phyloP scores from a whole-genome alignment of 805 yeast species.

The Ogataea nitratoaversa region DNA sequence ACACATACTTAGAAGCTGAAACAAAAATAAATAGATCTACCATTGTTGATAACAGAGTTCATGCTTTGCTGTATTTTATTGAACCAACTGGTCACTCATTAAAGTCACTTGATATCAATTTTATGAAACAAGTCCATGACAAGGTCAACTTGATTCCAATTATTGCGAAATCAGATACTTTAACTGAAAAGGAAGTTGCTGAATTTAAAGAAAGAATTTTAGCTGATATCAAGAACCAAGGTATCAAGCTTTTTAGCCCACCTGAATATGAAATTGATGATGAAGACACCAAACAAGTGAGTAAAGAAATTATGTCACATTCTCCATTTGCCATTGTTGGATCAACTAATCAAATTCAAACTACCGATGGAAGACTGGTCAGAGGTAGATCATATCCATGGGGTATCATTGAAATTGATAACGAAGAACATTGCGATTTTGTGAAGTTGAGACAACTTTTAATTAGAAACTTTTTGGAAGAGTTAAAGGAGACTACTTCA shows the following conservation, averaged over 20 bases:
- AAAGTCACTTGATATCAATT: slow-evolving; percentile 81
- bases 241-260: slow-evolving; percentile 74
- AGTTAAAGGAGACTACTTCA: slow-evolving; percentile 81
- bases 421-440: slow-evolving; percentile 90
- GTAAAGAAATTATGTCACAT: slow-evolving; percentile 60
- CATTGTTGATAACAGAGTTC: slow-evolving; percentile 78
- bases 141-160: slow-evolving; percentile 93
- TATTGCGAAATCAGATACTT: slow-evolving; percentile 90
- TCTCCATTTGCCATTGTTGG: slow-evolving; percentile 96
- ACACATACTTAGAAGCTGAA: slow-evolving; percentile 84
- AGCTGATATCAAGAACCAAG: slow-evolving; percentile 71
- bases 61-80: slow-evolving; percentile 39
- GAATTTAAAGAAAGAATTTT: slow-evolving; percentile 73
- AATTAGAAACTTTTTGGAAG: slow-evolving; percentile 88
- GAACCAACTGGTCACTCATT: slow-evolving; percentile 97
- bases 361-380: slow-evolving; percentile 70
- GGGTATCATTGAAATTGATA: slow-evolving; percentile 95
- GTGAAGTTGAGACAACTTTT: slow-evolving; percentile 82
- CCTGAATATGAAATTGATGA: slow-evolving; percentile 71
- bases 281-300: slow-evolving; percentile 68
- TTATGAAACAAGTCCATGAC: slow-evolving; percentile 82
- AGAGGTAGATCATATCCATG: slow-evolving; percentile 95
- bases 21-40: slow-evolving; percentile 72
- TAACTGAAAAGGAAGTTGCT: slow-evolving; percentile 79
- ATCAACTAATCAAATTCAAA: slow-evolving; percentile 67